Conservation (phyloP, 352 stramenopile genomes). For the Phytophthora meadii region DNA sequence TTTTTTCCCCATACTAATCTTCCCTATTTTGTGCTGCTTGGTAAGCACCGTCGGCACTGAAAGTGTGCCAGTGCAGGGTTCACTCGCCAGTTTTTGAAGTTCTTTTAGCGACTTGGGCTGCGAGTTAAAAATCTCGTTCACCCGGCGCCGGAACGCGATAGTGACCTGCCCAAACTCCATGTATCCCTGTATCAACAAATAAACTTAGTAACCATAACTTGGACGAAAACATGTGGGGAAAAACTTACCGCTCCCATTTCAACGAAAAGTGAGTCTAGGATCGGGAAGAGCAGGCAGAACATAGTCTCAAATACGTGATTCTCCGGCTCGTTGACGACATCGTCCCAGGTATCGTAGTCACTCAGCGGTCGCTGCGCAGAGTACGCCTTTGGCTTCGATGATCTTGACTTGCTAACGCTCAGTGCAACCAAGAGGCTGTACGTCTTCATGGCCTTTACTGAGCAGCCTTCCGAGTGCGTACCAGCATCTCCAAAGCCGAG, state of each 20-base stretch:
- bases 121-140: constrained; percentile 78
- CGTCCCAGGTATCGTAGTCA: constrained; percentile 74
- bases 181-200: constrained; percentile 65
- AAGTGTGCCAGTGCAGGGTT: constrained; percentile 74
- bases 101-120: constrained; percentile 67
- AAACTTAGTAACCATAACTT: constrained; percentile 15
- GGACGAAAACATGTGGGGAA: not conserved
- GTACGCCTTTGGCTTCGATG: constrained; percentile 34
- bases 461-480: constrained; percentile 77
- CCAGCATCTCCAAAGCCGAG: constrained; percentile 82
- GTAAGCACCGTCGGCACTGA: constrained; percentile 42
- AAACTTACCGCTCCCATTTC: constrained; percentile 85
- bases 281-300: constrained; percentile 83
- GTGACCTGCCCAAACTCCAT: constrained; percentile 91
- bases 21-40: constrained; percentile 46
- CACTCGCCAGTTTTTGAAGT: constrained; percentile 66
- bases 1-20: constrained; percentile 48
- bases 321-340: constrained; percentile 68
- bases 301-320: constrained; percentile 90
- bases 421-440: constrained; percentile 78
- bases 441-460: constrained; percentile 73
- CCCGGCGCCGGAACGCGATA: constrained; percentile 64
- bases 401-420: constrained; percentile 38
- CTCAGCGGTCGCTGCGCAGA: constrained; percentile 40
- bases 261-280: constrained; percentile 86